Conservation (phyloP, 2,329 filamentous ascomycete species). For the Balansia obtecta region DNA sequence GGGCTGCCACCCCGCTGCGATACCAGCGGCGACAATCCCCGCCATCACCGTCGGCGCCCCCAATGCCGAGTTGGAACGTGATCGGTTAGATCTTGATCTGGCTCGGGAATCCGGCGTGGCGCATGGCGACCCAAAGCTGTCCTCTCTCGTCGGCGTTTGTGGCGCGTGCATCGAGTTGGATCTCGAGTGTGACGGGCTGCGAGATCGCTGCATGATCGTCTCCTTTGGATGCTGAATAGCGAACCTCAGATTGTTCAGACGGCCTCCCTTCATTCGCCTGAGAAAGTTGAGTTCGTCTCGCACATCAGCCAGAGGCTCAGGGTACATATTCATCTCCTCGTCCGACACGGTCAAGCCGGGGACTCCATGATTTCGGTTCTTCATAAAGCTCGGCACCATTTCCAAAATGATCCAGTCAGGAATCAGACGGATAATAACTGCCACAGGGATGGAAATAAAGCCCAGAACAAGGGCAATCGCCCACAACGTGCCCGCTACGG, state of each 20-base stretch:
- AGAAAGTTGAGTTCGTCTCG: conserved; percentile 72
- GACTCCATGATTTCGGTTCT: conserved; percentile 31
- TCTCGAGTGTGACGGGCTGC: conserved; percentile 51
- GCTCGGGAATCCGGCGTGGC: conserved; percentile 48
- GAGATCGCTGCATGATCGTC: conserved; percentile 47
- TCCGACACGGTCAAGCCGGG: conserved; percentile 51
- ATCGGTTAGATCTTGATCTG: conserved; percentile 55
- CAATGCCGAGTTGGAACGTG: conserved; percentile 56
- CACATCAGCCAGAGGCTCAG: conserved; percentile 60
- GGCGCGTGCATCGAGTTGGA: conserved; percentile 51
- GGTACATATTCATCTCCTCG: conserved; percentile 57
- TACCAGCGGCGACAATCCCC: conserved; percentile 66
- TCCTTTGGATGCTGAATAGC: conserved; percentile 65
- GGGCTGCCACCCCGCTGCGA: conserved; percentile 67
- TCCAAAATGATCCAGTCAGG: conserved; percentile 56
- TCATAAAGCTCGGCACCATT: conserved; percentile 41
- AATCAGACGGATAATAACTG: conserved; percentile 66
- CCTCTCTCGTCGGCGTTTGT: conserved; percentile 48
- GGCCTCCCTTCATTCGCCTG: conserved; percentile 68
- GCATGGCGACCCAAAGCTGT: conserved; percentile 36
- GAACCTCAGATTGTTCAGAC: conserved; percentile 70
- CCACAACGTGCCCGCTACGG: conserved; percentile 52
- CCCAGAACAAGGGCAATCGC: conserved; percentile 76
- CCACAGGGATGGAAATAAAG: conserved; percentile 73
- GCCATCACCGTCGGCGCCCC: conserved; percentile 70